Evolutionary conservation across 2,329 filamentous ascomycete genomes (phyloP), one percentile per base, ranked within the genome.

Genomic region (Colletotrichum siamense): DNA sequence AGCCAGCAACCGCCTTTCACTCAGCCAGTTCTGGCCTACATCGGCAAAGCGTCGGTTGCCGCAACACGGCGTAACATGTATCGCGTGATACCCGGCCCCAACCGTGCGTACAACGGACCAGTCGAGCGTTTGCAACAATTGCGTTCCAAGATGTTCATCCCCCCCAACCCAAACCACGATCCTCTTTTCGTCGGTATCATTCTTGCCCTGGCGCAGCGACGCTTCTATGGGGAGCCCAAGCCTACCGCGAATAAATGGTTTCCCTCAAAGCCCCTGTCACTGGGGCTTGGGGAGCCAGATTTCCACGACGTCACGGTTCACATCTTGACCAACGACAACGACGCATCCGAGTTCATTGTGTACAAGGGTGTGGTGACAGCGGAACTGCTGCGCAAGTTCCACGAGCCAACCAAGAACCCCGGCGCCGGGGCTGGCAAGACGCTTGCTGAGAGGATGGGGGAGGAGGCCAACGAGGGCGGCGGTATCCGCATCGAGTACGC

Each of bases 171-270:
- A 3, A 87, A 91, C 65, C 87, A 90, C 64, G 91, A 92, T 79
- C 84, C 88, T 1, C 88, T 90, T 73, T 84, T 91, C 44, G 83
- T 90, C 7, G 89, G 87, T 24, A 85, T 88, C 59, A 88, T 92
- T 73, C 79, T 92, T 15, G 88, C 89, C 63, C 90, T 92, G 88
- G 91, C 91, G 9, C 91, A 92, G 79, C 85, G 86, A 10, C 86
- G 89, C 63, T 90, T 90, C 73, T 91, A 92, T 79, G 61, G 78
- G 24, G 71, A 77, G 24, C 73, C 76, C 16, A 61, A 44, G 69
- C 69, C 73, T n/a, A 67, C 69, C 8, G 34, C 69, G 39, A 73
- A 55, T 16, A 77, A 73, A 16, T 73, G 76, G 73, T 44, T 61
- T 9, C 65, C 75, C 13, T 75, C 71, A 15, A 66, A 66, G 18